Percentiles rank a stretch among this genome's conserved stretches.
These are phyloP conservation scores for Cyberlindnera xishuangbannaensis DNA, from an alignment of 805 yeast species.

Conservation along the genomic window DNA sequence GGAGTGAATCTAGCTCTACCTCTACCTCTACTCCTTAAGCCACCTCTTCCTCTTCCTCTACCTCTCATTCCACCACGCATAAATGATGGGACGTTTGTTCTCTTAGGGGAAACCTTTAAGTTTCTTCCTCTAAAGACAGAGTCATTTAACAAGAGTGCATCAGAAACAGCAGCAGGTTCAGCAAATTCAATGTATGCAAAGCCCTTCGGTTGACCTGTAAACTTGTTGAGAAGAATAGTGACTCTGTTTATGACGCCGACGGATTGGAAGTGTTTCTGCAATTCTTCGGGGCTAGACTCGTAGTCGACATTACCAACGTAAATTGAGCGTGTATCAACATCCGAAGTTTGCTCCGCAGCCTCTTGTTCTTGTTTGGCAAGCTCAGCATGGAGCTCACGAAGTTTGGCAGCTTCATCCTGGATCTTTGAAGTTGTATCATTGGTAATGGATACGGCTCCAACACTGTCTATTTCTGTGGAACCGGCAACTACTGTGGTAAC, in stretches of 20 bases:
- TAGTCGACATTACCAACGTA: constrained; percentile 86
- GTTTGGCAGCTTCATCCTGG: constrained; percentile 53
- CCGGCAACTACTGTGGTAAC: background rate
- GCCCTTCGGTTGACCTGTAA: constrained; percentile 80
- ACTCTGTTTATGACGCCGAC: constrained; percentile 76
- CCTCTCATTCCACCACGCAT: constrained; percentile 35
- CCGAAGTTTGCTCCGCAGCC: constrained; percentile 46
- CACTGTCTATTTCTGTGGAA: background rate
- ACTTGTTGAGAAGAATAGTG: constrained; percentile 66
- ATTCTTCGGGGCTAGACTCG: constrained; percentile 69
- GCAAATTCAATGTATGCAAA: constrained; percentile 82
- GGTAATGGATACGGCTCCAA: constrained; percentile 1
- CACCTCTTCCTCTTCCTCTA: constrained; percentile 35
- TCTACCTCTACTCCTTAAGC: constrained; percentile 29
- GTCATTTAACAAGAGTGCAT: constrained; percentile 64
- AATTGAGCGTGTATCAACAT: constrained; percentile 69
- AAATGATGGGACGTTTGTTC: constrained; percentile 79
- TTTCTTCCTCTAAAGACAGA: constrained; percentile 61
- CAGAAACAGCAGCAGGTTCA: constrained; percentile 55
- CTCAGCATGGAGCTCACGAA: constrained; percentile 53
- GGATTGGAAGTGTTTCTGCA: constrained; percentile 64
- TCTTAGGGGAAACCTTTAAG: constrained; percentile 67
- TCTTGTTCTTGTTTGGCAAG: constrained; percentile 37
- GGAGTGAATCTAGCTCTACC: constrained; percentile 42
- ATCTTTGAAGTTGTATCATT: constrained; percentile 1